These are phyloP conservation scores for Sclerotinia trifoliorum DNA, from an alignment of 2,329 filamentous ascomycete genomes.

Conservation along the genomic window DNA sequence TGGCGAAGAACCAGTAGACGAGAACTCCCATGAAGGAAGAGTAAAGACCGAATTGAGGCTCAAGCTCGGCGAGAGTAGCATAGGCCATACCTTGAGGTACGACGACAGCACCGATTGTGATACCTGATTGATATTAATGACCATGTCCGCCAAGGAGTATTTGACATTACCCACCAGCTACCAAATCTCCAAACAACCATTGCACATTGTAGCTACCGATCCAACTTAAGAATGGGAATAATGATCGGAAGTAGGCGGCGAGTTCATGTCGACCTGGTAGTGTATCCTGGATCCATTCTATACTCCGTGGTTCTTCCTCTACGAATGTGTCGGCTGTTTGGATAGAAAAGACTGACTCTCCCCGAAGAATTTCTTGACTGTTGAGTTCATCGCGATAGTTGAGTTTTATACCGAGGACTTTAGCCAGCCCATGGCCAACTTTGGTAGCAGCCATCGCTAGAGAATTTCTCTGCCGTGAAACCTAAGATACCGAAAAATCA, in stretches of 20 bases:
- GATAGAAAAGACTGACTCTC: conserved; percentile 76
- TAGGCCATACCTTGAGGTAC: conserved; percentile 99
- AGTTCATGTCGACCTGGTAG: conserved; percentile 58
- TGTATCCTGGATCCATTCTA: conserved; percentile 68
- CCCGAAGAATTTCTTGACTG: conserved; percentile 61
- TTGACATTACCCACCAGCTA: conserved; percentile 63
- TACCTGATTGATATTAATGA: conserved; percentile 45
- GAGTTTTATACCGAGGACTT: conserved; percentile 78
- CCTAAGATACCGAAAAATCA: conserved; percentile 7
- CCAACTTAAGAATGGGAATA: conserved; percentile 92
- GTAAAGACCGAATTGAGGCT: conserved; percentile 81
- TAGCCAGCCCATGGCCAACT: conserved; percentile 72
- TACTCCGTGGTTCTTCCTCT: conserved; percentile 73
- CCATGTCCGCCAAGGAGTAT: not conserved
- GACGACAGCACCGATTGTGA: conserved; percentile 72
- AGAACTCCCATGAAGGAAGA: conserved; percentile 95
- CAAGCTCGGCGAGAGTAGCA: conserved; percentile 76
- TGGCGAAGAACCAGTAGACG: conserved; percentile 97
- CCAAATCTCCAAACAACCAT: conserved; percentile 85
- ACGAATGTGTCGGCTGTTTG: conserved; percentile 75
- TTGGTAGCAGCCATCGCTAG: conserved; percentile 45
- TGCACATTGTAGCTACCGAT: conserved; percentile 82
- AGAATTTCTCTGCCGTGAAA: conserved; percentile 11
- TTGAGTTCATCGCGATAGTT: conserved; percentile 61
- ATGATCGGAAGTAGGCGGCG: conserved; percentile 59